These are phyloP conservation scores for Auxenochlorella pyrenoidosa DNA, from an alignment of 139 green algal genomes.

Conservation along the genomic window DNA sequence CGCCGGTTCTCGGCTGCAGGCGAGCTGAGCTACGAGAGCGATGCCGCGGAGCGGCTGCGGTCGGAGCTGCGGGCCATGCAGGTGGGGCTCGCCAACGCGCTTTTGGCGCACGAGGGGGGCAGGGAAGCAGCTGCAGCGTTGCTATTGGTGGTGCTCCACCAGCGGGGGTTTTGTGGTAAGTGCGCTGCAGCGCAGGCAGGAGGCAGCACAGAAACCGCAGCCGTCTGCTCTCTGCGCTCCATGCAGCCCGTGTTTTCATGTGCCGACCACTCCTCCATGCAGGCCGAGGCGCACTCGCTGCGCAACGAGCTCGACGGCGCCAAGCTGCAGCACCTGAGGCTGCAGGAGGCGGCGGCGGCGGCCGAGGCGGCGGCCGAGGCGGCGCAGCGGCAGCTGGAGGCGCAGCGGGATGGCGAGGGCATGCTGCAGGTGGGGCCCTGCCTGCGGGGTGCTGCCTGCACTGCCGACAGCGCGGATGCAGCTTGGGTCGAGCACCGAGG, in stretches of 20 bases:
- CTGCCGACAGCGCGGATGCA: no score
- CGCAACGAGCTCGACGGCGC: slow-evolving; percentile 28
- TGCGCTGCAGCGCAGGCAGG: no score
- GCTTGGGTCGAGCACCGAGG: no score
- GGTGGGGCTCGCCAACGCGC: no score
- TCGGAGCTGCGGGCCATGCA: slow-evolving; percentile 29
- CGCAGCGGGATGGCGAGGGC: slow-evolving; percentile 12
- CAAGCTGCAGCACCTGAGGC: slow-evolving; percentile 21
- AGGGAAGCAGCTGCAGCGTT: no score
- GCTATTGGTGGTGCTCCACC: no score
- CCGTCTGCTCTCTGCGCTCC: no score
- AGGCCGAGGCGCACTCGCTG: slow-evolving; percentile 44
- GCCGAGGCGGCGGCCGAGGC: background rate
- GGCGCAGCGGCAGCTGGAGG: slow-evolving; percentile 12
- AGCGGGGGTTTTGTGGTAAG: background rate
- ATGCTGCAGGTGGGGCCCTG: slow-evolving; percentile 17
- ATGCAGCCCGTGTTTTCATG: no score
- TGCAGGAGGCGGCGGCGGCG: slow-evolving; percentile 22
- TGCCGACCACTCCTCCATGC: no score
- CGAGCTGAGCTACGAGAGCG: slow-evolving; percentile 56
- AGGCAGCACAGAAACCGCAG: no score
- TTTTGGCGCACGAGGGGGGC: no score
- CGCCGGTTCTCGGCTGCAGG: background rate
- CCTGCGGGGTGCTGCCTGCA: no score
- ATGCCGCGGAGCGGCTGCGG: slow-evolving; percentile 44